Percentiles rank a stretch among this genome's conserved stretches.
Evolutionary conservation across 83 land plant species (phyloP).

Genomic region (Picea abies): DNA sequence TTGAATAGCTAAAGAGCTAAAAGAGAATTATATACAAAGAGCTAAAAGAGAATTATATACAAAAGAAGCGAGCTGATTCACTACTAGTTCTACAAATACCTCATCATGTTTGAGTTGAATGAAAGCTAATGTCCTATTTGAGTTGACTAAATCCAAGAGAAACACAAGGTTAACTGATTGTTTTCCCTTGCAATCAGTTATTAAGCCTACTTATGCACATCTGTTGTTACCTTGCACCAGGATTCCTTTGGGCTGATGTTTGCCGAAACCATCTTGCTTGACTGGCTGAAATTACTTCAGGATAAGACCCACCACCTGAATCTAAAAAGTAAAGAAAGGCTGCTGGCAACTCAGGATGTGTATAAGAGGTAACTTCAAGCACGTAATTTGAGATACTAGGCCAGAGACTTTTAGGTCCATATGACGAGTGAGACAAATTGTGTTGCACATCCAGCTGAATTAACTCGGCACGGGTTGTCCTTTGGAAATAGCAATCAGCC

Average conservation of each 20-base stretch:
- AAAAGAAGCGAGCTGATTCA: no score
- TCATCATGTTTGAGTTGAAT: not conserved
- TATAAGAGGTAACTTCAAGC: constrained; percentile 56
- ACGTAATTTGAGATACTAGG: constrained; percentile 92
- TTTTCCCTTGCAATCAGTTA: not conserved
- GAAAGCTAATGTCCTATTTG: not conserved
- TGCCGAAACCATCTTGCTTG: constrained; percentile 77
- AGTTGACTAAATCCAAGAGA: not conserved
- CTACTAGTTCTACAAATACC: not conserved
- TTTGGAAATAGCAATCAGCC: constrained; percentile 46
- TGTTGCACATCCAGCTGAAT: constrained; percentile 47
- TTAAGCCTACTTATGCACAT: not conserved
- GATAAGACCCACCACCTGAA: constrained; percentile 97
- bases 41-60: no score
- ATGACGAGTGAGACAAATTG: constrained; percentile 39
- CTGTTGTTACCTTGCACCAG: constrained; percentile 52
- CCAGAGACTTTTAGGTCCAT: constrained; percentile 77
- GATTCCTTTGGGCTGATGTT: constrained; percentile 53
- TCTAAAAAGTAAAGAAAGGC: constrained; percentile 82
- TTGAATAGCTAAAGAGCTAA: no score
- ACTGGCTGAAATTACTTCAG: constrained; percentile 78
- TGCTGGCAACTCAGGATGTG: constrained; percentile 29
- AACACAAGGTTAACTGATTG: not conserved
- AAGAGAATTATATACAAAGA: no score
- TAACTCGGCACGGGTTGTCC: constrained; percentile 72